Conservation (phyloP, 371 early-diverging fungal species). For the Zychaea mexicana region DNA sequence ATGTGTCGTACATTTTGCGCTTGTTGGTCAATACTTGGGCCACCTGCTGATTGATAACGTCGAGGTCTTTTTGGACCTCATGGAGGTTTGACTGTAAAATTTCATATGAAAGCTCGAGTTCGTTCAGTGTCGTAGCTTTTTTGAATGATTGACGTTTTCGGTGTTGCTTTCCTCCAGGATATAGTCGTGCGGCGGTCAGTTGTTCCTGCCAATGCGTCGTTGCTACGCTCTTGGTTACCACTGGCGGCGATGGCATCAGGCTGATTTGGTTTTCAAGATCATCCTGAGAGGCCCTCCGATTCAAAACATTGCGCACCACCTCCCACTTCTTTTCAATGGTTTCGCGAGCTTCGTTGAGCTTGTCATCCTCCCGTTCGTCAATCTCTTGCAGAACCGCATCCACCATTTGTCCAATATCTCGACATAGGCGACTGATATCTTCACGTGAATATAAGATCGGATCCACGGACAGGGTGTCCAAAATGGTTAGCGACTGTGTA, state of each 20-base stretch:
- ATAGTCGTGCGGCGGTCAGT: slow-evolving; percentile 15
- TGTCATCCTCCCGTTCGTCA: not conserved
- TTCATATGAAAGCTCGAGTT: slow-evolving; percentile 60
- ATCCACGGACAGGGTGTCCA: slow-evolving; percentile 30
- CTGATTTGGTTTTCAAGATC: slow-evolving; percentile 5
- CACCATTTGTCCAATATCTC: slow-evolving; percentile 31
- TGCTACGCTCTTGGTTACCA: not conserved
- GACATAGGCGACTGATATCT: slow-evolving; percentile 28
- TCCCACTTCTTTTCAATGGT: slow-evolving; percentile 25
- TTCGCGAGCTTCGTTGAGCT: slow-evolving; percentile 1
- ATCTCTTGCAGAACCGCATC: slow-evolving; percentile 6
- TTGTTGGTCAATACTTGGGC: slow-evolving; percentile 44
- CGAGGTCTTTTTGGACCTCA: slow-evolving; percentile 62
- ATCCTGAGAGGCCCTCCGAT: slow-evolving; percentile 23
- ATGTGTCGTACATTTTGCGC: slow-evolving; percentile 53
- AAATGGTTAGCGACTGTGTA: slow-evolving; percentile 30
- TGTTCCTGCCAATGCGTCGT: slow-evolving; percentile 21
- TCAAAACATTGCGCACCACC: slow-evolving; percentile 16
- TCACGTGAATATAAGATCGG: slow-evolving; percentile 26
- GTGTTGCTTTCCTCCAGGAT: slow-evolving; percentile 2
- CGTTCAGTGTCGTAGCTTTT: slow-evolving; percentile 37
- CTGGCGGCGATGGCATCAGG: not conserved
- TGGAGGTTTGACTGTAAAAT: slow-evolving; percentile 56
- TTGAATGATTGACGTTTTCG: not conserved
- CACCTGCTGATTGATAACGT: slow-evolving; percentile 40